phyloP scores from a whole-genome alignment of 2,329 filamentous ascomycete species.

The Blumeria graminis region DNA sequence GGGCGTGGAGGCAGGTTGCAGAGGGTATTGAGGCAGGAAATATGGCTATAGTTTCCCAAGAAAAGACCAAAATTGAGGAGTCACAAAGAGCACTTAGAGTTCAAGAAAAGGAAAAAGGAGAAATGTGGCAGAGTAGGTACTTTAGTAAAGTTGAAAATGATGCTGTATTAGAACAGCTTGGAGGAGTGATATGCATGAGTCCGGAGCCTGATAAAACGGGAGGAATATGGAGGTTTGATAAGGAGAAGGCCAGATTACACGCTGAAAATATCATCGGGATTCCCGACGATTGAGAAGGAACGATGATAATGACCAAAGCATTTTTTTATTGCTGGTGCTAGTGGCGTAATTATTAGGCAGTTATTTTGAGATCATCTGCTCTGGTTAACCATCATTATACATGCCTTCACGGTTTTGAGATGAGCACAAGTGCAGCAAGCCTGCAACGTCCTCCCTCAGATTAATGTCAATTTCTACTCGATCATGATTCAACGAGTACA shows the following conservation, averaged over 20 bases:
- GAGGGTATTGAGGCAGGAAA: slow-evolving; percentile 58
- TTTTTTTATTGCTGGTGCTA: too few relatives aligned
- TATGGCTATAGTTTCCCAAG: slow-evolving; percentile 52
- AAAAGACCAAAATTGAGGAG: slow-evolving; percentile 80
- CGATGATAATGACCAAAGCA: too few relatives aligned
- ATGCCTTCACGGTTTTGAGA: too few relatives aligned
- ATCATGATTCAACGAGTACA: too few relatives aligned
- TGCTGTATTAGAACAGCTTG: slow-evolving; percentile 18
- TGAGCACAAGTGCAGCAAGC: too few relatives aligned
- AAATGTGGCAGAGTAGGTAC: slow-evolving; percentile 62
- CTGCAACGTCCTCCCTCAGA: too few relatives aligned
- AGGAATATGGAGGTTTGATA: slow-evolving; percentile 46
- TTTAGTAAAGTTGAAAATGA: slow-evolving; percentile 36
- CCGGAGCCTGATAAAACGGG: slow-evolving; percentile 37
- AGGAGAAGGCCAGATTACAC: slow-evolving; percentile 12
- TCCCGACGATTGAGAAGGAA: too few relatives aligned
- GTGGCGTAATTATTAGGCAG: too few relatives aligned
- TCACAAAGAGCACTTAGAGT: slow-evolving; percentile 56
- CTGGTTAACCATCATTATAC: too few relatives aligned
- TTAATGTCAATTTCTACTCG: too few relatives aligned
- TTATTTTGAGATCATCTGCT: too few relatives aligned
- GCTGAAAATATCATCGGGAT: too few relatives aligned
- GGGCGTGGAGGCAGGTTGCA: slow-evolving; percentile 73
- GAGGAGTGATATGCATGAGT: slow-evolving; percentile 17
- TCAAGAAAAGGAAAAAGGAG: slow-evolving; percentile 49